Evolutionary conservation across 2,329 filamentous ascomycete genomes (phyloP), one percentile per base, ranked within the genome.

Genomic region (Gyromitra esculenta): DNA sequence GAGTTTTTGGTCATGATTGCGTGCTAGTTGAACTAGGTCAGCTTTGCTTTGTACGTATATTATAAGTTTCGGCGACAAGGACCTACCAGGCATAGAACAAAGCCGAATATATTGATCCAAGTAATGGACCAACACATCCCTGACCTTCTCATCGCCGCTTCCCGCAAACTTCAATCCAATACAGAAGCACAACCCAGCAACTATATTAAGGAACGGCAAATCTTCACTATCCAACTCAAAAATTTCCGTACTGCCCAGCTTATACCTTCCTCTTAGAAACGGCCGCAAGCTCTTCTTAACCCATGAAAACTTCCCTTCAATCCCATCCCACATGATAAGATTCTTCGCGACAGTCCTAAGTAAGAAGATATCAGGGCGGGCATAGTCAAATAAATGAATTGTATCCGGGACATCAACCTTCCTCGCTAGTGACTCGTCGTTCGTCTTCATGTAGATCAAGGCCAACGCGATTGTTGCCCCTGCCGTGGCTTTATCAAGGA

Each of bases 391-490:
- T 80, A 98, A 94, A 43, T 96, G 87, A 35, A 92, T 85, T 0
- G 96, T 96, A 79, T 97, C 92, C 0, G 96, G 96, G 0, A 98
- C 90, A 82, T 98, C 93, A 67, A 99, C 91, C 85, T 97, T 98
- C 72, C 91, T 89, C 2, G 96, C 96, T 21, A 99, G 88, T 15
- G 92, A 90, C 75, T 89, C 88, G 82, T 99, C 93, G 79, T 96
- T 93, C 0, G 95, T 96, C 84, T 98, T 98, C 93, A 99, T 96
- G 83, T 95, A 99, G 41, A 99, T 95, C 69, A 99, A 87, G 1
- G 94, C 89, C 75, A 97, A 87, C 0, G 96, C 95, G 81, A 98
- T 89, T 6, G 96, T 93, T 0, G 96, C 95, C n/a, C 92, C 96
- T 1, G 96, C 92, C 8, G 93, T 96, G 5, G 95, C 94, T 80